Evolutionary conservation across 148 eudicot species (phyloP), one percentile per base, ranked within the genome.

Genomic region (Silene conica): DNA sequence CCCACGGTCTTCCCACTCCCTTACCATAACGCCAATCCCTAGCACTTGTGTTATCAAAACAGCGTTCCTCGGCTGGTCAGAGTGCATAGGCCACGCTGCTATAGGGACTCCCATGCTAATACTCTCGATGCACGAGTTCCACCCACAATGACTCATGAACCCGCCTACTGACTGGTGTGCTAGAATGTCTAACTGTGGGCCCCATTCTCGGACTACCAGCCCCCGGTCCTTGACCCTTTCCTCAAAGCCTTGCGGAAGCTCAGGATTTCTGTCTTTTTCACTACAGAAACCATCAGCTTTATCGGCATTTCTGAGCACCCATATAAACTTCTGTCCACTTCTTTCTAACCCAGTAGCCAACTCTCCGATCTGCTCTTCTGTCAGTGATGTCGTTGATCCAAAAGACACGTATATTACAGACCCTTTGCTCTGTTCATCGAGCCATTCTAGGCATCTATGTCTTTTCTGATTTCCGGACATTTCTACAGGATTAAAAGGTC

Each of bases 321-420:
- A 89, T 9, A 87, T 43, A 73, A 89, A 89, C 73, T 82, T 87
- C 13, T 78, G 78, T 22, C 63, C 68, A 68, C 88, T 85, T 41
- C 56, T 50, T 50, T 21, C 55, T 50, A 50, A 50, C 18, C 55
- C 55, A 14, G 14, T 14, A 50, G 55, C 55, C 19, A 86, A 18
- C 81, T 86, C 90, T 7, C 65, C 26, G 11, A 79, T 74, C 67
- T 89, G 80, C 18, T 85, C 80, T 2, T 80, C 73, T 0, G 62
- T 38, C 13, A 89, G 8, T 0, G 88, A 76, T 48, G 79, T 78
- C 12, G 81, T 76, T 0, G 87, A 79, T 8, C 93, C 93, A 55
- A 89, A 89, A 0, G 90, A 86, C 2, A 87, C 85, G 61, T 63
- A 87, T 0, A 89, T 70, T 38, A 89, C 93, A 0, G 88, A 85